Conservation (phyloP, 208 protist genomes). For the Trypanosoma congolense region DNA sequence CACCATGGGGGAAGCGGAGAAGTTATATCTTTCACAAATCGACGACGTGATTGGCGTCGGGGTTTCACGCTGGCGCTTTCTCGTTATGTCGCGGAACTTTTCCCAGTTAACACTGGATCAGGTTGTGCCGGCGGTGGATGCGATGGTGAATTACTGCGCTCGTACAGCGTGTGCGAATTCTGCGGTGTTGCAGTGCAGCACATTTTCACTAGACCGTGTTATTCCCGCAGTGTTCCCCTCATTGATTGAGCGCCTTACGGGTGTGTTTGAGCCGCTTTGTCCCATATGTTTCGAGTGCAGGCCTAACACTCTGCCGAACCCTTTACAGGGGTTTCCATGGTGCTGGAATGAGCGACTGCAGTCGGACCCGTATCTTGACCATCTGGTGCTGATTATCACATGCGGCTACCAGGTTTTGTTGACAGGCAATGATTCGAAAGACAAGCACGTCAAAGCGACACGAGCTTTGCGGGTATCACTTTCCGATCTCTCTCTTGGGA, state of each 20-base stretch:
- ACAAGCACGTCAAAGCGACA: constrained; percentile 15
- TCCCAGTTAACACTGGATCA: constrained; percentile 6
- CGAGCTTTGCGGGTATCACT: constrained; percentile 47
- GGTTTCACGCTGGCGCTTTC: constrained; percentile 47
- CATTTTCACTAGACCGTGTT: constrained; percentile 63
- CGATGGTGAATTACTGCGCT: constrained; percentile 28
- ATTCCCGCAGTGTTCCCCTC: constrained; percentile 48
- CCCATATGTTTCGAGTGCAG: constrained; percentile 32
- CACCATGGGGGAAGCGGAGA: constrained; percentile 64
- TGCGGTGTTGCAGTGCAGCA: constrained; percentile 46
- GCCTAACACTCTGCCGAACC: constrained; percentile 12
- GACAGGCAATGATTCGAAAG: constrained; percentile 7
- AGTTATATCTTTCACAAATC: constrained; percentile 44
- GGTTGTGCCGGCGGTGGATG: constrained; percentile 11
- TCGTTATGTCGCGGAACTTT: constrained; percentile 21
- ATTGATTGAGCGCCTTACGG: constrained; percentile 61
- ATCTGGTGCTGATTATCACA: constrained; percentile 53
- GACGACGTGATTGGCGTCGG: constrained; percentile 44
- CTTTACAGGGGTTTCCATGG: constrained; percentile 61
- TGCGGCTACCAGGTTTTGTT: constrained; percentile 47
- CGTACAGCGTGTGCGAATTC: constrained; percentile 37
- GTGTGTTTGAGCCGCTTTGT: constrained; percentile 33
- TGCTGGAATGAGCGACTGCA: constrained; percentile 65
- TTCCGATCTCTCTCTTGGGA: constrained; percentile 44
- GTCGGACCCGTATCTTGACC: constrained; percentile 51